Evolutionary conservation across 805 yeast species (phyloP), one percentile per base, ranked within the genome.

Genomic region (Hanseniaspora occidentalis): DNA sequence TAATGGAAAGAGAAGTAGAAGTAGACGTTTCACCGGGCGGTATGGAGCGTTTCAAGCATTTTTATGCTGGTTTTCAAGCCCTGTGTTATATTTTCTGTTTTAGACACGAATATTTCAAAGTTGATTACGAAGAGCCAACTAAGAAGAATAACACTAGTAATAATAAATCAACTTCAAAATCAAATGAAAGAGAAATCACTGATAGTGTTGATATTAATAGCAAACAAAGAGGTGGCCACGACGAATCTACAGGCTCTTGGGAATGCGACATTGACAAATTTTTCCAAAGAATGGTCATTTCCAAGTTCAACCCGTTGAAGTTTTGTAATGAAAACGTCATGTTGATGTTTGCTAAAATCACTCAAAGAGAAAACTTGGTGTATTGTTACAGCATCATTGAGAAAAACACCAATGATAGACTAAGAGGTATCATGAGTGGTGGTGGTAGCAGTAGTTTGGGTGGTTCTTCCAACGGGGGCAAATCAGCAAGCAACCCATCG

Each of bases 251-350:
- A n/a, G 59, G 58, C 36, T 64, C 60, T 42, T 86, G 96, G 95
- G 89, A 79, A 52, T 74, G 84, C 49, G 77, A 73, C 37, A 57
- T 92, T 35, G 95, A 88, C 52, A 81, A 78, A 61, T 80, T 92
- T 47, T 85, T 88, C 65, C 95, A 82, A 58, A 70, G 94, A 47
- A 73, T 83, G 52, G 76, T 89, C 25, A 71, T 86, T 27, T 79
- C 96, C 9, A 82, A 82, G 54, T 89, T 92, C 67, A 92, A 89
- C 57, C 97, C 97, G 3, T 70, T 89, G 51, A 84, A 85, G 56
- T 89, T 77, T 65, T 85, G 96, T 61, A 89, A 88, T 54, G 94
- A 84, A 52, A 84, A 94, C 13, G 96, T 89, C 36, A 95, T 88
- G 45, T 70, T 79, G 43, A 89, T 88, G 68, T 89, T 89, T 66